Evolutionary conservation across 2,329 filamentous ascomycete genomes (phyloP), one percentile per base, ranked within the genome.

Genomic region (Penicillium frequentans): DNA sequence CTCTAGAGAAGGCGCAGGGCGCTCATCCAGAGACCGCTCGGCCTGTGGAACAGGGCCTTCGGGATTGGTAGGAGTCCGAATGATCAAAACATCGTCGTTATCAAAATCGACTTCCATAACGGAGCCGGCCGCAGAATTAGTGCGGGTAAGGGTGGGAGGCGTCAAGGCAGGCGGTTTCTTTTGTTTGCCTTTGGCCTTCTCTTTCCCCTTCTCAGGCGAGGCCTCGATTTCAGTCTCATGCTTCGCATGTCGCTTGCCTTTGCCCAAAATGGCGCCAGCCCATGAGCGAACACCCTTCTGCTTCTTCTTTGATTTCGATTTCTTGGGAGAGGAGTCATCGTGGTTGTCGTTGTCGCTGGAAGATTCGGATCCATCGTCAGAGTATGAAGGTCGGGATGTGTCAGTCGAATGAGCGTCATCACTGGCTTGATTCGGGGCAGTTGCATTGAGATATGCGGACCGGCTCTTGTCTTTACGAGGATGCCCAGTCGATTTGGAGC

Each of bases 271-370:
- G 9, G 79, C 76, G 21, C 79, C 80, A 42, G 81, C 81, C 81
- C 81, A 84, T 13, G 78, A 80, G 68, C 90, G 91, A 57, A 93
- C 90, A 71, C 90, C 90, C 76, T 90, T 92, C 69, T 87, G 83
- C 60, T 84, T 83, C 75, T 81, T 84, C 56, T 73, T 73, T 8
- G 66, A 50, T 56, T 67, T 75, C 57, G 65, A 70, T 55, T 67
- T 74, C 55, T 66, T 73, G 49, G 60, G 69, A 19, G 70, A 62
- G 24, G 62, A 56, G n/a, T 63, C 58, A 9, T 58, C 56, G 24
- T 66, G 66, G 45, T 66, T 56, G 7, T 63, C 64, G n/a, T 60
- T 57, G 45, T 68, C 69, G 3, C 63, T 65, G n/a, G 71, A 73
- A 16, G 60, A 54, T 47, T 69, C 69, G 5, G 73, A 73, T 19